Evolutionary conservation across 441 rosid species (phyloP).

Genomic region (Euphorbia celastroides): DNA sequence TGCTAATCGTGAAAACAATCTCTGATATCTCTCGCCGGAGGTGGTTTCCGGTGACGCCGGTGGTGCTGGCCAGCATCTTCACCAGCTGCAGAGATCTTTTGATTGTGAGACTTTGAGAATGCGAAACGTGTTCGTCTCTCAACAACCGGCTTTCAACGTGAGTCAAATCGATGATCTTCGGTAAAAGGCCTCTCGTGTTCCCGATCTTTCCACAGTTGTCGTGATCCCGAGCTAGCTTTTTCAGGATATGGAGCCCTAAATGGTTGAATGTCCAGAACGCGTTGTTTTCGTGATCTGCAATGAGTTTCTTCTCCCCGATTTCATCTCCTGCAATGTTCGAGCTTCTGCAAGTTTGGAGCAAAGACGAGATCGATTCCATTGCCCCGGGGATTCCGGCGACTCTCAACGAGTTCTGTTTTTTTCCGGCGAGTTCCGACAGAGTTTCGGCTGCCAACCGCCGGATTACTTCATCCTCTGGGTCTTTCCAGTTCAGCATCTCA

Average conservation of each 20-base stretch:
- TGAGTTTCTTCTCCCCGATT: conserved; percentile 56
- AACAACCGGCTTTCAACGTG: conserved; percentile 49
- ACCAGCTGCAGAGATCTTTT: conserved; percentile 74
- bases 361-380: conserved; percentile 87
- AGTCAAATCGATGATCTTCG: conserved; percentile 74
- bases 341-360: conserved; percentile 56
- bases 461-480: conserved; percentile 71
- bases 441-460: conserved; percentile 76
- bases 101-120: conserved; percentile 61
- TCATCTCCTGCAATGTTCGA: conserved; percentile 61
- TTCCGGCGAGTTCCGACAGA: conserved; percentile 66
- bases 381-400: conserved; percentile 83
- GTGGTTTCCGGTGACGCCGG: conserved; percentile 62
- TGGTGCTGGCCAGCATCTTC: conserved; percentile 78
- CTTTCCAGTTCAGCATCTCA: conserved; percentile 96
- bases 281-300: conserved; percentile 42
- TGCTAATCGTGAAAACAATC: conserved; percentile 78
- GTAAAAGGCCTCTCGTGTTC: conserved; percentile 81
- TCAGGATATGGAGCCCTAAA: conserved; percentile 72
- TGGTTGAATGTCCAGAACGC: conserved; percentile 76
- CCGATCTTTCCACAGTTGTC: conserved; percentile 95
- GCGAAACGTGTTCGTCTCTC: conserved; percentile 41
- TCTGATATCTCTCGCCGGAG: conserved; percentile 80
- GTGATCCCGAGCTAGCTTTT: conserved; percentile 77
- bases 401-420: conserved; percentile 85